These are phyloP conservation scores for Purpureocillium lavendulum DNA, from an alignment of 2,329 filamentous ascomycete species.

Conservation along the genomic window DNA sequence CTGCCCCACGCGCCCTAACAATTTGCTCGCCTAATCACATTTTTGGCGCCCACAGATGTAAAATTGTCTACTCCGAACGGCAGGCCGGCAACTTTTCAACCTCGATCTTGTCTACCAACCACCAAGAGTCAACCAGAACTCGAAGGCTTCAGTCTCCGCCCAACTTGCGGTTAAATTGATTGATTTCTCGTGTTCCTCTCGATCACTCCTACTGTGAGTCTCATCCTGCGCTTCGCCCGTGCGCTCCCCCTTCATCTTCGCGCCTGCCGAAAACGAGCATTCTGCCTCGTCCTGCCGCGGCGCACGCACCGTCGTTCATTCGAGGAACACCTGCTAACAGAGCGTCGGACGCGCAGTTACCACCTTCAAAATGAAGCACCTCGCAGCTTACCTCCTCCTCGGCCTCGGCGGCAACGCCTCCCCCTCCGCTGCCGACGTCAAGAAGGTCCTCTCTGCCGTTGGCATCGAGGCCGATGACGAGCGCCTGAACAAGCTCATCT, in stretches of 20 bases:
- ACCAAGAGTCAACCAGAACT: conserved; percentile 54
- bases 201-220: conserved; percentile 26
- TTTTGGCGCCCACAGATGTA: conserved; percentile 24
- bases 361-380: conserved; percentile 87
- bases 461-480: conserved; percentile 89
- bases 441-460: conserved; percentile 81
- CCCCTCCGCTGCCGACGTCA: conserved; percentile 81
- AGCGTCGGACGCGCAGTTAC: too few species aligned
- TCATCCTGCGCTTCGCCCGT: conserved; percentile 4
- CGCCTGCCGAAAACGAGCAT: too few species aligned
- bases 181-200: conserved; percentile 80
- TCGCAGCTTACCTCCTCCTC: conserved; percentile 98
- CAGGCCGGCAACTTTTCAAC: conserved; percentile 18
- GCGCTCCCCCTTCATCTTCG: too few species aligned
- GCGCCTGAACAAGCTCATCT: conserved; percentile 77
- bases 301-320: too few species aligned
- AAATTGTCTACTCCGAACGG: conserved; percentile 18
- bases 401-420: conserved; percentile 84
- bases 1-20: conserved; percentile 13
- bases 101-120: conserved; percentile 12
- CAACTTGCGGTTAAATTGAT: conserved; percentile 99
- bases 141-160: conserved; percentile 99
- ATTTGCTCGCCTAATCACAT: conserved; percentile 16
- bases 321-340: too few species aligned
- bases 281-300: too few species aligned